Percentiles rank a stretch among this genome's conserved stretches.
Evolutionary conservation across 345 rosid genomes (phyloP).

Genomic region (Aethionema arabicum): DNA sequence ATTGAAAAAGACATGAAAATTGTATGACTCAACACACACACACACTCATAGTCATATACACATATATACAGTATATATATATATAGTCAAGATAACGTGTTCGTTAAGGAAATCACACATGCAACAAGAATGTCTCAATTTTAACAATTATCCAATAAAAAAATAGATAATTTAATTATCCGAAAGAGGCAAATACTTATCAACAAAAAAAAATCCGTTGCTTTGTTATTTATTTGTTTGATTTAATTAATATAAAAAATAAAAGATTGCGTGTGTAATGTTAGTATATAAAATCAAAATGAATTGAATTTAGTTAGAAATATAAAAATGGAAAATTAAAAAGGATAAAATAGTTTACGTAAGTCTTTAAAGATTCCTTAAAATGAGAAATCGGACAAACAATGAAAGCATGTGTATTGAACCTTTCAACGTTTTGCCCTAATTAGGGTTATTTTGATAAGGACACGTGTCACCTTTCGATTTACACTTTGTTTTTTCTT

Average conservation of each 20-base stretch:
- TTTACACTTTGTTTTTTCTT: no score
- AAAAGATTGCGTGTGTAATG: constrained; percentile 22
- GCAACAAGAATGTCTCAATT: constrained; percentile 18
- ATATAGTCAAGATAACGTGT: constrained; percentile 5
- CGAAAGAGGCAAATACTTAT: constrained; percentile 27
- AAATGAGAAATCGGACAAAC: constrained; percentile 23
- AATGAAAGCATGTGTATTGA: constrained; percentile 23
- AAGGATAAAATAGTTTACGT: constrained; percentile 28
- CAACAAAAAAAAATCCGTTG: constrained; percentile 22
- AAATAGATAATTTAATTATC: constrained; percentile 11
- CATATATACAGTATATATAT: not conserved
- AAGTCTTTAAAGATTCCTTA: constrained; percentile 20
- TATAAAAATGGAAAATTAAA: constrained; percentile 22
- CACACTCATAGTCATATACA: no score
- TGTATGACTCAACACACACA: constrained; percentile 15
- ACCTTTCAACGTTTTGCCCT: constrained; percentile 25
- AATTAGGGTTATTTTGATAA: constrained; percentile 21
- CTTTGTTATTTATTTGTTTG: not conserved
- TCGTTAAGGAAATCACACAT: constrained; percentile 7
- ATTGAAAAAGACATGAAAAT: constrained; percentile 17
- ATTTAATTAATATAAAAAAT: not conserved
- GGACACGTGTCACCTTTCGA: constrained; percentile 21
- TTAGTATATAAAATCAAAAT: constrained; percentile 17
- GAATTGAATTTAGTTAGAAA: constrained; percentile 27
- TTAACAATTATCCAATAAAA: not conserved